Percentiles rank a stretch among this genome's conserved stretches.
Conservation (phyloP, 768 basidiomycete species). For the Strobilomyces confusus region DNA sequence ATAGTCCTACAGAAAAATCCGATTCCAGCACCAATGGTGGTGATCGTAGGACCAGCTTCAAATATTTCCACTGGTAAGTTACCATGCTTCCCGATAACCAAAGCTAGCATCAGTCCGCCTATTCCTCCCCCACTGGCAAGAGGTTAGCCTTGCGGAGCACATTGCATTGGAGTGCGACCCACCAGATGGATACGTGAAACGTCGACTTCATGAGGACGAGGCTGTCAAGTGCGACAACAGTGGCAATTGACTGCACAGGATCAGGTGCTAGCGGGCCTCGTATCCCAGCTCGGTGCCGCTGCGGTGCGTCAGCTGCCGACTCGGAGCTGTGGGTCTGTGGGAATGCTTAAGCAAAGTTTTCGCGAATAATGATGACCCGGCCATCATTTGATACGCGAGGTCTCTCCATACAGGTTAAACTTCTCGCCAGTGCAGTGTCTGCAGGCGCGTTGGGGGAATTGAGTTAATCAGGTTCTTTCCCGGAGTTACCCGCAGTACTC, state of each 20-base stretch:
- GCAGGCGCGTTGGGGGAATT: too few relatives aligned
- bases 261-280: not conserved
- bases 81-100: conserved; percentile 25
- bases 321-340: not conserved
- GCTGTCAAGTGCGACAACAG: not conserved
- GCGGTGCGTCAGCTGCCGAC: too few relatives aligned
- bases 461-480: too few relatives aligned
- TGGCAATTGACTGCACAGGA: not conserved
- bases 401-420: too few relatives aligned
- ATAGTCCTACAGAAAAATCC: conserved; percentile 45
- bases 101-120: conserved; percentile 34
- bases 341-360: not conserved
- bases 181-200: conserved; percentile 21
- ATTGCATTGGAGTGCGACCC: not conserved
- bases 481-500: too few relatives aligned
- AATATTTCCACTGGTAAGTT: conserved; percentile 38
- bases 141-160: not conserved
- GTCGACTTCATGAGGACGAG: conserved; percentile 3
- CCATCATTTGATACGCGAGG: too few relatives aligned
- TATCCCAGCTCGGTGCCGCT: too few relatives aligned
- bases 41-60: conserved; percentile 37
- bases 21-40: conserved; percentile 44
- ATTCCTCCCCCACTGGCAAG: conserved; percentile 36
- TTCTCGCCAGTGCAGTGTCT: too few relatives aligned
- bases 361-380: too few relatives aligned